phyloP scores from a whole-genome alignment of 371 early-diverging fungal genomes.

The Thermomucor indicae-seudaticae region DNA sequence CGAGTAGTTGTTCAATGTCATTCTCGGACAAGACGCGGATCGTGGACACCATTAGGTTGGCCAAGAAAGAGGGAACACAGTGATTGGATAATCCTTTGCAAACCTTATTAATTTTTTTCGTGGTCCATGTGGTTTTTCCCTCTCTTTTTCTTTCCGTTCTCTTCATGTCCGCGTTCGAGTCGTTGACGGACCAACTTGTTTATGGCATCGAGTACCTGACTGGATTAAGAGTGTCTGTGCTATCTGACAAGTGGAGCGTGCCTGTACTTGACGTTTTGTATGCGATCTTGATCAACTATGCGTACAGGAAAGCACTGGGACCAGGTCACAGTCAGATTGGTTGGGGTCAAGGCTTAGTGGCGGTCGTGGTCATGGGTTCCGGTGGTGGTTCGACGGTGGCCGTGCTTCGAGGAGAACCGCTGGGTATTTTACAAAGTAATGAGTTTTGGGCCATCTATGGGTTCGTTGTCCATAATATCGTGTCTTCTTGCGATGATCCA shows the following conservation, averaged over 20 bases:
- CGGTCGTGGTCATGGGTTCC: conserved; percentile 48
- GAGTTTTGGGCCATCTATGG: conserved; percentile 39
- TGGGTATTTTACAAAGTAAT: conserved; percentile 35
- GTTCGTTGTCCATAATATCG: too few species aligned
- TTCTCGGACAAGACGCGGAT: conserved; percentile 30
- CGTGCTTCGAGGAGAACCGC: conserved; percentile 35
- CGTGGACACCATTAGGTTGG: background rate
- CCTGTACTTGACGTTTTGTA: conserved; percentile 48
- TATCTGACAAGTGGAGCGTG: conserved; percentile 16
- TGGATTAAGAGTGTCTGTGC: conserved; percentile 16
- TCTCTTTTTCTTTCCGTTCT: background rate
- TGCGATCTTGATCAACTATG: conserved; percentile 49
- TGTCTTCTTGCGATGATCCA: too few species aligned
- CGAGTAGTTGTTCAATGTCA: conserved; percentile 22
- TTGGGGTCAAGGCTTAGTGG: conserved; percentile 50
- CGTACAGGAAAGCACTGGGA: conserved; percentile 48
- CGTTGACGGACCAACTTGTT: background rate
- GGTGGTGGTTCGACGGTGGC: conserved; percentile 51
- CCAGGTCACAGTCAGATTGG: conserved; percentile 35
- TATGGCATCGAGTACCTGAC: background rate
- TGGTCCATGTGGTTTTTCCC: background rate
- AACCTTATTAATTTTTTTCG: background rate
- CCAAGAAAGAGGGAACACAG: background rate
- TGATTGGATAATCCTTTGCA: background rate
- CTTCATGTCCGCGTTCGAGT: background rate